Conservation (phyloP, 495 filamentous ascomycete species). For the Penicillium tannophilum region DNA sequence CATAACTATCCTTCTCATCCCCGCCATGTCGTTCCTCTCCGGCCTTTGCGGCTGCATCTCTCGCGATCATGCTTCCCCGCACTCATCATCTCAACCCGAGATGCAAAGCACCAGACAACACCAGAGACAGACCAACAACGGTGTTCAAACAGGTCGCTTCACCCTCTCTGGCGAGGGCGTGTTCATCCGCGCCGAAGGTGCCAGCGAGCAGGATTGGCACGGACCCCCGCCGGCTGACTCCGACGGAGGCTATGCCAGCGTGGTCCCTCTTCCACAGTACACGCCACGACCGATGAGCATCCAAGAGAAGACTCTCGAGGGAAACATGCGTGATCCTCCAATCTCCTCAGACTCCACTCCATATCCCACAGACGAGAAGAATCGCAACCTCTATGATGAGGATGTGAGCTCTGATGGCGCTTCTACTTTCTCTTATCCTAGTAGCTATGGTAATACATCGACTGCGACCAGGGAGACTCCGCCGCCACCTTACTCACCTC, state of each 20-base stretch:
- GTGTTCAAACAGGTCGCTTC: slow-evolving; percentile 52
- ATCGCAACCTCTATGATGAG: slow-evolving; percentile 31
- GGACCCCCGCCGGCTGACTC: slow-evolving; percentile 24
- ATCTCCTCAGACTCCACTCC: slow-evolving; percentile 29
- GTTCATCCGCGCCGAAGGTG: slow-evolving; percentile 22
- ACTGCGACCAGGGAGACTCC: slow-evolving; percentile 51
- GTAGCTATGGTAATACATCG: slow-evolving; percentile 51
- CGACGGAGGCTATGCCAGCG: slow-evolving; percentile 36
- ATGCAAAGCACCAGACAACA: slow-evolving; percentile 19
- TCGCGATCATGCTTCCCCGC: slow-evolving; percentile 18
- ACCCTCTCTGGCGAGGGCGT: slow-evolving; percentile 24
- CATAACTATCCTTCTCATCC: not conserved
- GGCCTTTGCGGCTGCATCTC: slow-evolving; percentile 35
- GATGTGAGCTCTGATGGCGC: slow-evolving; percentile 42
- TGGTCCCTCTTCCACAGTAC: slow-evolving; percentile 45
- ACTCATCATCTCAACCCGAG: slow-evolving; percentile 11
- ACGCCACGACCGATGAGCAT: slow-evolving; percentile 44
- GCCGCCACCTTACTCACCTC: slow-evolving; percentile 48
- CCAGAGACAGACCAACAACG: slow-evolving; percentile 26
- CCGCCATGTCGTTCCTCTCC: slow-evolving; percentile 34
- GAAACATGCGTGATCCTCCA: slow-evolving; percentile 40
- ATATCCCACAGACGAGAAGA: slow-evolving; percentile 37
- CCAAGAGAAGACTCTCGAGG: slow-evolving; percentile 47
- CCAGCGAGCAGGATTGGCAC: slow-evolving; percentile 13
- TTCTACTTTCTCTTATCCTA: slow-evolving; percentile 48